Evolutionary conservation across 1,284 basidiomycete species (phyloP).

Genomic region (Trametes versicolor): DNA sequence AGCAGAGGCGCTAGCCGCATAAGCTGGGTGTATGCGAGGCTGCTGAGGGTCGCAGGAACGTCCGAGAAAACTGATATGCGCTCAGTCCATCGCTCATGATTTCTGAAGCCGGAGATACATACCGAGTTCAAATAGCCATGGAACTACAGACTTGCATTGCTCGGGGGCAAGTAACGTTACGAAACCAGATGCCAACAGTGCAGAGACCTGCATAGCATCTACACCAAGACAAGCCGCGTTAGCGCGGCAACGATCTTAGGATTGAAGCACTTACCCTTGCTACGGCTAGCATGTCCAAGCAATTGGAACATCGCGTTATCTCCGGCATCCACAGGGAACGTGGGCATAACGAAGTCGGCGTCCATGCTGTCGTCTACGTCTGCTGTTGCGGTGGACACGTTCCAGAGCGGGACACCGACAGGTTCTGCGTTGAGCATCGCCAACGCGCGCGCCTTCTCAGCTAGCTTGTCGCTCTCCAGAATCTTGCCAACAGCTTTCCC

Average conservation of each 20-base stretch:
- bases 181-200: constrained; percentile 50
- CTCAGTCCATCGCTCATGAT: background rate
- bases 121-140: constrained; percentile 42
- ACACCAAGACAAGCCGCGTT: background rate
- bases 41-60: constrained; percentile 1
- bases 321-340: constrained; percentile 20
- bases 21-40: constrained; percentile 29
- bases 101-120: background rate
- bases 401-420: constrained; percentile 40
- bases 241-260: background rate
- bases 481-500: constrained; percentile 55
- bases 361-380: constrained; percentile 32
- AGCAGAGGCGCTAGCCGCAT: constrained; percentile 19
- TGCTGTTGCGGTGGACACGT: background rate
- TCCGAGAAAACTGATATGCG: constrained; percentile 24
- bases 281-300: constrained; percentile 47
- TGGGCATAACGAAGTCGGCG: constrained; percentile 23
- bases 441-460: constrained; percentile 39
- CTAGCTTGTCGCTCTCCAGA: constrained; percentile 48
- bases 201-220: constrained; percentile 53
- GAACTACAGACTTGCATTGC: constrained; percentile 28
- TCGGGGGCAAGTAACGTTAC: constrained; percentile 24
- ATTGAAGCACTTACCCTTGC: constrained; percentile 48
- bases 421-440: constrained; percentile 55
- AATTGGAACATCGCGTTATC: constrained; percentile 28